A percentile compares a stretch with the other conserved stretches of the same genome.
These are phyloP conservation scores for Antitrichia curtipendula DNA, from an alignment of 225 moss, liverwort and hornwort species.

Conservation along the genomic window DNA sequence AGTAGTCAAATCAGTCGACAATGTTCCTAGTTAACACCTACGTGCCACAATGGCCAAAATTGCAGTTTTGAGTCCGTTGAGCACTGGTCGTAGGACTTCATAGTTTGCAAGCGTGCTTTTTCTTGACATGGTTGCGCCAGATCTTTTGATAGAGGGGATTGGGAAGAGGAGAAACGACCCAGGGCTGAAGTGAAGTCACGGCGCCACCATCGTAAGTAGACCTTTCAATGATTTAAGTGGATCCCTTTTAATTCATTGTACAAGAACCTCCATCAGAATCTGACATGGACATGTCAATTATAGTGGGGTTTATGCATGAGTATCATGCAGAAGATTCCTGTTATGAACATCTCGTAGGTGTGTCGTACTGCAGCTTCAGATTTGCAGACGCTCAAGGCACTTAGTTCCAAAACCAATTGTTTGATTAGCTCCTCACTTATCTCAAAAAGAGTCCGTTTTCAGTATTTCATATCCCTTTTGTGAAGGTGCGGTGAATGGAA, in stretches of 20 bases:
- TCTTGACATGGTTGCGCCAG: slow-evolving; percentile 61
- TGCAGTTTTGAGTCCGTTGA: not conserved
- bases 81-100: not conserved
- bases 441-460: not conserved
- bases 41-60: not conserved
- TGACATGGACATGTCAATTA: not conserved
- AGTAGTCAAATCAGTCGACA: not conserved
- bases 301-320: not conserved
- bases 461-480: not conserved
- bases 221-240: not conserved
- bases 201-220: slow-evolving; percentile 79
- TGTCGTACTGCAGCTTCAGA: not conserved
- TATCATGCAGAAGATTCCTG: not conserved
- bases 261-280: not conserved
- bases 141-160: slow-evolving; percentile 79
- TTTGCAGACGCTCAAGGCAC: not conserved
- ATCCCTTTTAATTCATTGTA: not conserved
- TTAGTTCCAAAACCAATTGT: not conserved
- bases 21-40: not conserved
- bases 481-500: not conserved
- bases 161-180: slow-evolving; percentile 89
- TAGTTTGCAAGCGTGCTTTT: not conserved
- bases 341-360: not conserved
- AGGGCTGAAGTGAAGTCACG: slow-evolving; percentile 80
- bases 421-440: not conserved